Conservation (phyloP, 148 eudicot genomes). For the Rheum nobile region DNA sequence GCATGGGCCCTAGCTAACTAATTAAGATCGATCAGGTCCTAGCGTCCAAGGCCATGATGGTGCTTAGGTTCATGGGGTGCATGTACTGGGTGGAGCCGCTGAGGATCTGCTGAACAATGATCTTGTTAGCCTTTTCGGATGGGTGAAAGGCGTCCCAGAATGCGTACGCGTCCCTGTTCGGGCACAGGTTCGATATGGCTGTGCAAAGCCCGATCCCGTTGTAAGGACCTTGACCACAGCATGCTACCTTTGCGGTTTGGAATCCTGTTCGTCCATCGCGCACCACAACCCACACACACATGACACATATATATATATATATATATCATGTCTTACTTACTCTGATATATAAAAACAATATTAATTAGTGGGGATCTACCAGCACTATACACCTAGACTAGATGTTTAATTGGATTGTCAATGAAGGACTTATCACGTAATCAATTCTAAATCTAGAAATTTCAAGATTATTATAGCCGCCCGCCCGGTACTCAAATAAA, state of each 20-base stretch:
- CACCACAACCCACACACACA: too few relatives aligned
- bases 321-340: too few relatives aligned
- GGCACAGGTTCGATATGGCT: slow-evolving; percentile 38
- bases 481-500: too few relatives aligned
- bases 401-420: too few relatives aligned
- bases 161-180: slow-evolving; percentile 36
- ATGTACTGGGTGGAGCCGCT: slow-evolving; percentile 40
- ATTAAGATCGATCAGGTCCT: neutral
- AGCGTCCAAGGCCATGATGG: slow-evolving; percentile 48
- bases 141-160: slow-evolving; percentile 85
- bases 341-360: too few relatives aligned
- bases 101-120: slow-evolving; percentile 47
- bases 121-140: slow-evolving; percentile 44
- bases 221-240: slow-evolving; percentile 82
- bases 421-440: too few relatives aligned
- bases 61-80: slow-evolving; percentile 76
- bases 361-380: too few relatives aligned
- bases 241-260: slow-evolving; percentile 44
- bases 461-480: too few relatives aligned
- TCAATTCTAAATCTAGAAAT: too few relatives aligned
- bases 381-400: too few relatives aligned
- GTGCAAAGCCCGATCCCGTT: slow-evolving; percentile 66
- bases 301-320: too few relatives aligned
- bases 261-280: slow-evolving; percentile 30
- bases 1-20: neutral